Evolutionary conservation across 352 stramenopile genomes (phyloP), one percentile per base, ranked within the genome.

Genomic region (Globisporangium viniferum): DNA sequence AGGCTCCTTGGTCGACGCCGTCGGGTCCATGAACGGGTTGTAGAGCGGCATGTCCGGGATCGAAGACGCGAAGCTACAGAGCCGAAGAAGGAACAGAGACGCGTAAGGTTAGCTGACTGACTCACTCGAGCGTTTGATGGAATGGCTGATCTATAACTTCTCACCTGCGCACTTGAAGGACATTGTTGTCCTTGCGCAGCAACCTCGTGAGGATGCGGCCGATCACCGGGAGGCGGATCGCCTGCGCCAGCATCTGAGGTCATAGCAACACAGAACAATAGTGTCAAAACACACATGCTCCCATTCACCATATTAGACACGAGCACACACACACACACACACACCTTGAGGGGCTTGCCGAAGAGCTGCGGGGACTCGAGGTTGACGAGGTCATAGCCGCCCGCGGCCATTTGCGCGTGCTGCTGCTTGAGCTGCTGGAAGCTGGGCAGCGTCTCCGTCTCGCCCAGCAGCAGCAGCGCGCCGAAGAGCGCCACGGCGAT

Each of bases 31-130:
- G 56, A 84, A 89, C 41, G 90, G 89, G 70, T 94, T 95, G 69
- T 95, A 96, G 39, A 97, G 61, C 9, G 92, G 92, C 62, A 87
- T 64, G 58, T 96, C 74, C 6, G 79, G 71, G 24, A 94, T 74
- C n/a, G 72, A 81, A 2, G 86, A 79, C 8, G 86, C 86, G 33
- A 90, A 71, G 24, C 77, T 84, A 49, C 12, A 49, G 14, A 49
- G 14, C 15, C 15, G 5, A 5, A 49, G 41, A 49, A 49, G 41
- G 41, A 5, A 3, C 39, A n/a, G 15, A 49, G 41, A 49, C 15
- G 15, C 18, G 14, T 22, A n/a, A n/a, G 15, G 41, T 22, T n/a
- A n/a, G 41, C 5, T 22, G 2, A 22, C 5, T n/a, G 14, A 49
- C 15, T 49, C 15, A 18, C 5, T 9, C 7, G 41, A 9, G 15